Conservation (phyloP, 2,329 filamentous ascomycete species). For the Parafenestella ontariensis region DNA sequence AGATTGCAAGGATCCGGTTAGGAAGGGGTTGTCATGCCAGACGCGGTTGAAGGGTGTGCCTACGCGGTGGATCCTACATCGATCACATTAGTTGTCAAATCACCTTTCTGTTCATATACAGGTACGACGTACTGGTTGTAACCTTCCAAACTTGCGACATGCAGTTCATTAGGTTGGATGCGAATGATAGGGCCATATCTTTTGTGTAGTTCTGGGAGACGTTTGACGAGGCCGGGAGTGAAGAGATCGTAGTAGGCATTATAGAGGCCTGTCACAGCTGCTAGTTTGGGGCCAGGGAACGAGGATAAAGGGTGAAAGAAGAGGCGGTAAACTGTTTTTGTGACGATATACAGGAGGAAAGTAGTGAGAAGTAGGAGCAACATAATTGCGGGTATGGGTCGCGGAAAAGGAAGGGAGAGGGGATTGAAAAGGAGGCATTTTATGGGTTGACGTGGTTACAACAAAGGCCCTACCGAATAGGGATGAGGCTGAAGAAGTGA, state of each 20-base stretch:
- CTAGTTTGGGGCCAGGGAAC: conserved; percentile 20
- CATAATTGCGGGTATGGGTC: too few relatives aligned
- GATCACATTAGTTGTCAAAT: too few relatives aligned
- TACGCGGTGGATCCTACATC: conserved; percentile 19
- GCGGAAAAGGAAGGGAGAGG: neutral
- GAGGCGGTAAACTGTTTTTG: conserved; percentile 12
- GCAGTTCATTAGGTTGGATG: conserved; percentile 18
- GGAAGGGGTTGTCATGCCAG: conserved; percentile 22
- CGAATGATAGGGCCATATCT: conserved; percentile 19
- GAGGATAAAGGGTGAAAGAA: conserved; percentile 16
- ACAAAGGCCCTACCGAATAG: neutral
- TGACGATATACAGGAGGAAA: conserved; percentile 3
- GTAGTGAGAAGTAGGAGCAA: neutral
- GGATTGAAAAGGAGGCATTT: too few relatives aligned
- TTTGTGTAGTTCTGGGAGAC: conserved; percentile 15
- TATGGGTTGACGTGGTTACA: neutral
- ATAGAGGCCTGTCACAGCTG: conserved; percentile 15
- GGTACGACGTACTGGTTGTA: conserved; percentile 14
- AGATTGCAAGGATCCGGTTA: conserved; percentile 17
- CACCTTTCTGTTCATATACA: too few relatives aligned
- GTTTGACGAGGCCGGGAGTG: conserved; percentile 11
- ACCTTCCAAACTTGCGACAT: conserved; percentile 12
- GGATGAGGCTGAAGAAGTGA: neutral
- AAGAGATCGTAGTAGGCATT: conserved; percentile 20
- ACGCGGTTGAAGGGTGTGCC: conserved; percentile 17